Percentiles rank a stretch among this genome's conserved stretches.
phyloP scores from a whole-genome alignment of 2,329 filamentous ascomycete genomes.

The Raffaelea deltoideospora region DNA sequence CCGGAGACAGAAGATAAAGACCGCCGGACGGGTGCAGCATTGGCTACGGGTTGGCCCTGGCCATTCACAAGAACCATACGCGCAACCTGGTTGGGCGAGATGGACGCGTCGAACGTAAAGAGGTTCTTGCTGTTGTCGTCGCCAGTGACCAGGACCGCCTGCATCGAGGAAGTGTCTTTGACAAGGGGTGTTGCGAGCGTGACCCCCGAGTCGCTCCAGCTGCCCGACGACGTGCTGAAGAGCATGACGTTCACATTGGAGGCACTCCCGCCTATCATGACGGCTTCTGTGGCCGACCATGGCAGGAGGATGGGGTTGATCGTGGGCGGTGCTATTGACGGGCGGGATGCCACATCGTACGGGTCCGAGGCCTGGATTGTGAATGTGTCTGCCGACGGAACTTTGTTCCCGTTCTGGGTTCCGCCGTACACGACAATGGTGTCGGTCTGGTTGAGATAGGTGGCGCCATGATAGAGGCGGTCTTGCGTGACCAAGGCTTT shows the following conservation, averaged over 20 bases:
- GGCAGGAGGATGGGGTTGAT: slow-evolving; percentile 56
- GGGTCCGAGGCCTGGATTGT: slow-evolving; percentile 52
- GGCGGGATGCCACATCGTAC: slow-evolving; percentile 42
- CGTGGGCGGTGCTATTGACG: slow-evolving; percentile 44
- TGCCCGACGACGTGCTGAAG: slow-evolving; percentile 42
- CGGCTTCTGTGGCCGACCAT: slow-evolving; percentile 56
- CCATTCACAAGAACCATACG: slow-evolving; percentile 52
- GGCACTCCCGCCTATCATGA: slow-evolving; percentile 58
- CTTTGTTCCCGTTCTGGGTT: slow-evolving; percentile 40
- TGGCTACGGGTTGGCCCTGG: slow-evolving; percentile 36
- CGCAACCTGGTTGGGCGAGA: slow-evolving; percentile 59
- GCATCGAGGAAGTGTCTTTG: slow-evolving; percentile 39
- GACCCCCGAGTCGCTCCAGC: slow-evolving; percentile 56
- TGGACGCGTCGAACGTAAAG: slow-evolving; percentile 60
- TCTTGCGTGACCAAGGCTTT: slow-evolving; percentile 43
- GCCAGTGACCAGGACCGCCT: slow-evolving; percentile 52
- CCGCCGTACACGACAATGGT: slow-evolving; percentile 73
- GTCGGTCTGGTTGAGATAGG: slow-evolving; percentile 55
- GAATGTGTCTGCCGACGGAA: slow-evolving; percentile 59
- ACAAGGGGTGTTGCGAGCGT: slow-evolving; percentile 45
- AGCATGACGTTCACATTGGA: slow-evolving; percentile 55
- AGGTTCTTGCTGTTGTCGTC: slow-evolving; percentile 66
- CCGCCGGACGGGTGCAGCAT: slow-evolving; percentile 9
- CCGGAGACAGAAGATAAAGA: background rate
- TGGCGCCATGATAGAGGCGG: slow-evolving; percentile 58